These are phyloP conservation scores for Zoysia pacifica DNA, from an alignment of 176 grass and related monocot species.

Conservation along the genomic window DNA sequence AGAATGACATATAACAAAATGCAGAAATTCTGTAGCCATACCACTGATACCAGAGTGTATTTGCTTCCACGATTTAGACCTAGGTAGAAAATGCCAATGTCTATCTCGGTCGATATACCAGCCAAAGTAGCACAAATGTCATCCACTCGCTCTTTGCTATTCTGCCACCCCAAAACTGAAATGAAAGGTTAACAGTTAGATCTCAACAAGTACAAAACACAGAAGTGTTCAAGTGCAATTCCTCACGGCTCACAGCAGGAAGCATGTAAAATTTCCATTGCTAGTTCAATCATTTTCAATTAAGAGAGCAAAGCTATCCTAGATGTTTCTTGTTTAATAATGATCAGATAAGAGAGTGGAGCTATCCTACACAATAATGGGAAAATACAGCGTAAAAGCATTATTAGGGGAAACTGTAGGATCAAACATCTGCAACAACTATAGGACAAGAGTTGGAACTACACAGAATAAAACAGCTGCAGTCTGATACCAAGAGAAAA, in stretches of 20 bases:
- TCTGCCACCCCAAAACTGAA: conserved; percentile 97
- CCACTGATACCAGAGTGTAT: conserved; percentile 89
- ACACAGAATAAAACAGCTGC: background rate
- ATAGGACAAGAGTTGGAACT: background rate
- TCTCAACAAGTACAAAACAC: conserved; percentile 12
- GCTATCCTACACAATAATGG: conserved; percentile 10
- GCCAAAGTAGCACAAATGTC: conserved; percentile 96
- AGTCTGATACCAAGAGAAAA: conserved; percentile 26
- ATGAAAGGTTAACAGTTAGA: conserved; percentile 18
- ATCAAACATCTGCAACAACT: conserved; percentile 27
- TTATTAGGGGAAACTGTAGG: background rate
- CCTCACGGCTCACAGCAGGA: background rate
- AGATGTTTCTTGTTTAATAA: background rate
- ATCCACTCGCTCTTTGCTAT: conserved; percentile 82
- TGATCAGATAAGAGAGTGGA: background rate
- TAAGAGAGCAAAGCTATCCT: too few species aligned
- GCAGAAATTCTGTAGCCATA: conserved; percentile 41
- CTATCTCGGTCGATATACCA: conserved; percentile 81
- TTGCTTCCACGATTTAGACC: conserved; percentile 85
- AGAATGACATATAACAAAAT: background rate
- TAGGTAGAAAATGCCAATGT: conserved; percentile 75
- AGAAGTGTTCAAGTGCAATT: conserved; percentile 1
- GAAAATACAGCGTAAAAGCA: background rate
- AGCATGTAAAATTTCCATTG: too few species aligned
- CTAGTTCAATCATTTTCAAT: too few species aligned